Percentiles rank a stretch among this genome's conserved stretches.
Evolutionary conservation across 108 stramenopile species (phyloP).

Genomic region (Chaetoceros muelleri): DNA sequence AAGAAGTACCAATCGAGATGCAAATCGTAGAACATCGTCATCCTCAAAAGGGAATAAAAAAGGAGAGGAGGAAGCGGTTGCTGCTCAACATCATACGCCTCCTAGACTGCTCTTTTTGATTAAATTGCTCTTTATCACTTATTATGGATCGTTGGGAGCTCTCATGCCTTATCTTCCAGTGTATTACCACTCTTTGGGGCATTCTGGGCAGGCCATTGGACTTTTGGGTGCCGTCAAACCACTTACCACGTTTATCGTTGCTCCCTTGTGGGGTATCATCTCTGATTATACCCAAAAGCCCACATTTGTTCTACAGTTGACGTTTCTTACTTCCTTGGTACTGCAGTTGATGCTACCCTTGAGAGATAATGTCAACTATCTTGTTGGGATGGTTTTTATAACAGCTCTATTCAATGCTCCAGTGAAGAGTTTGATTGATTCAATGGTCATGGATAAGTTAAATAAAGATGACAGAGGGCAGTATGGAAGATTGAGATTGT

Average conservation of each 20-base stretch:
- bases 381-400: slow-evolving; percentile 66
- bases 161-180: slow-evolving; percentile 92
- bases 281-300: slow-evolving; percentile 67
- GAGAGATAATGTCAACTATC: slow-evolving; percentile 43
- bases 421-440: slow-evolving; percentile 87
- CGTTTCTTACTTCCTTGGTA: slow-evolving; percentile 74
- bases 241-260: slow-evolving; percentile 85
- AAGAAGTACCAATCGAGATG: no score
- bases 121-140: slow-evolving; percentile 76
- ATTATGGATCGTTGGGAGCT: slow-evolving; percentile 83
- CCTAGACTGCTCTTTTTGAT: slow-evolving; percentile 40
- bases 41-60: no score
- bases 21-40: no score
- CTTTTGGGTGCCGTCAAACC: slow-evolving; percentile 90
- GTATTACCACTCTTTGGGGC: slow-evolving; percentile 88
- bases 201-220: slow-evolving; percentile 78
- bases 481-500: slow-evolving; percentile 87
- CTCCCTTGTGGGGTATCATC: slow-evolving; percentile 89
- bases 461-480: slow-evolving; percentile 42
- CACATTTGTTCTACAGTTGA: slow-evolving; percentile 70
- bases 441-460: slow-evolving; percentile 73
- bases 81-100: neutral
- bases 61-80: neutral
- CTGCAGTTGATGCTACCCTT: slow-evolving; percentile 58
- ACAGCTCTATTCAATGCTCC: slow-evolving; percentile 91